These are phyloP conservation scores for Neostapfia colusana DNA, from an alignment of 176 grass and related monocot species.

Conservation along the genomic window DNA sequence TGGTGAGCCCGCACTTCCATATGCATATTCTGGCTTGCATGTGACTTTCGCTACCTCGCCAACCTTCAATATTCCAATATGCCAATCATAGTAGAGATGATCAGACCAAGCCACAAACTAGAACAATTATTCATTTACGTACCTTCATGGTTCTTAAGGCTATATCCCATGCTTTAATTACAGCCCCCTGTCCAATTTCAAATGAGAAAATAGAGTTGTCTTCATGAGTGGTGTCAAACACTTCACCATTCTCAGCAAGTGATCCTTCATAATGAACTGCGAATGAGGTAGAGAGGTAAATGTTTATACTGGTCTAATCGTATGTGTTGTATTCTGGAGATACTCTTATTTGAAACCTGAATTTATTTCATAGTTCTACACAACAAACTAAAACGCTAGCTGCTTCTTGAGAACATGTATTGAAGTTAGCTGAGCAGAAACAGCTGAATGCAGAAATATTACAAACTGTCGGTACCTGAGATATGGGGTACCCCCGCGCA, in stretches of 20 bases:
- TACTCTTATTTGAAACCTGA: not conserved
- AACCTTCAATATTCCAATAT: constrained; percentile 57
- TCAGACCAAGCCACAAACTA: constrained; percentile 1
- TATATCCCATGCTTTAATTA: constrained; percentile 96
- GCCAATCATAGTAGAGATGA: constrained; percentile 9
- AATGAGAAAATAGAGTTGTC: constrained; percentile 96
- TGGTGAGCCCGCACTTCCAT: constrained; percentile 81
- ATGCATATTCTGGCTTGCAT: constrained; percentile 93
- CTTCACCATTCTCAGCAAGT: constrained; percentile 79
- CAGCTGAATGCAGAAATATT: not conserved
- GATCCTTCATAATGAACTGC: constrained; percentile 95
- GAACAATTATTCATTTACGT: not conserved
- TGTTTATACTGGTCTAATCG: not conserved
- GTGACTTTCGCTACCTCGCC: constrained; percentile 92
- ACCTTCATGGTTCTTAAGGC: constrained; percentile 98
- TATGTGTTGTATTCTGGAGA: not conserved
- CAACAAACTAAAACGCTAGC: not conserved
- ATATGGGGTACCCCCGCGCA: no score
- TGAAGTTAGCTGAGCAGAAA: not conserved
- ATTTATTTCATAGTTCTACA: not conserved
- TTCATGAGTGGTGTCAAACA: constrained; percentile 95
- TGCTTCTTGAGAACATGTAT: not conserved
- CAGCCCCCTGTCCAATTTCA: constrained; percentile 77
- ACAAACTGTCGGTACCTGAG: no score
- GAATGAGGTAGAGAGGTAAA: constrained; percentile 26